phyloP scores from a whole-genome alignment of 768 basidiomycete species.

The Mycena filopes region DNA sequence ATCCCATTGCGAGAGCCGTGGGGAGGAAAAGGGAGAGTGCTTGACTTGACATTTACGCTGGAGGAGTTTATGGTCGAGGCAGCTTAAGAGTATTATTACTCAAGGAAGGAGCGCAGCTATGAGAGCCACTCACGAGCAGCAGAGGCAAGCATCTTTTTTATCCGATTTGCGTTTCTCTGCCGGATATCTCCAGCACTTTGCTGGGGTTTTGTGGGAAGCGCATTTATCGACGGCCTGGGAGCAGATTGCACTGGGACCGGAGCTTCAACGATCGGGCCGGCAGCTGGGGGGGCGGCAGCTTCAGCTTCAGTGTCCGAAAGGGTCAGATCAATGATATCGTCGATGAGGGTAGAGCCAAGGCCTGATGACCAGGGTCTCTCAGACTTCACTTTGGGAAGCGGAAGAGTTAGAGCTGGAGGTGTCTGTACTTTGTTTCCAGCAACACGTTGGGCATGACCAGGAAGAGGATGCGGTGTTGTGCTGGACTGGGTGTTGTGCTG shows the following conservation, averaged over 20 bases:
- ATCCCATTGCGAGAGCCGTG: not conserved
- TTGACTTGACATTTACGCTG: not conserved
- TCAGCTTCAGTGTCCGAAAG: slow-evolving; percentile 15
- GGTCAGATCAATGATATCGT: slow-evolving; percentile 15
- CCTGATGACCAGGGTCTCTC: not conserved
- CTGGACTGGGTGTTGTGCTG: slow-evolving; percentile 10
- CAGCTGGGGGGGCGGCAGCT: not conserved
- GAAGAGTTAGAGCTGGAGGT: not conserved
- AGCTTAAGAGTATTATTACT: not conserved
- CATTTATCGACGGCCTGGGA: not conserved
- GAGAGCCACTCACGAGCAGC: not conserved
- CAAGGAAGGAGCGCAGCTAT: too few relatives aligned
- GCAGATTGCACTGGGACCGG: not conserved
- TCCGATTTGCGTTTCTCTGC: not conserved
- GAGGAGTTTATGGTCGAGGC: not conserved
- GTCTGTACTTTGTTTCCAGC: not conserved
- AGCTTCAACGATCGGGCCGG: not conserved
- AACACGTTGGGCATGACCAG: not conserved
- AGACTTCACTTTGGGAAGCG: not conserved
- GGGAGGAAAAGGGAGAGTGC: not conserved
- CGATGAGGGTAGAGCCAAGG: not conserved
- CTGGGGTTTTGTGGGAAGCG: not conserved
- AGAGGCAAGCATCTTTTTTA: not conserved
- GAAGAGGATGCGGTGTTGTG: not conserved
- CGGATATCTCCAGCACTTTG: not conserved